These are phyloP conservation scores for Parachaetomium inaequale DNA, from an alignment of 495 filamentous ascomycete genomes.

Conservation along the genomic window DNA sequence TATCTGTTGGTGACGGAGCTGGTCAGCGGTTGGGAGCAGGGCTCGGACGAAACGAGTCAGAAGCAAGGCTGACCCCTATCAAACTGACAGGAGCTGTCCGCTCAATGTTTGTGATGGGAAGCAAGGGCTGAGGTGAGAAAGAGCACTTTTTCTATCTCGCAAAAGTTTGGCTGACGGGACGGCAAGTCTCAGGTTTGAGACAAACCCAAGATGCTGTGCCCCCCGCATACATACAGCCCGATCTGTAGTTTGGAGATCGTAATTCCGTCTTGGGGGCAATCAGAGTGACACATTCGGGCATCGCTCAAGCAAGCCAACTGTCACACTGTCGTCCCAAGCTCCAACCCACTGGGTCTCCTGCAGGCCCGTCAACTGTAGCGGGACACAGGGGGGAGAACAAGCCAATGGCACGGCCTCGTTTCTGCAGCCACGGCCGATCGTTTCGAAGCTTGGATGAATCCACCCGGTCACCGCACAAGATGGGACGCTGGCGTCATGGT, in stretches of 20 bases:
- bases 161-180: not conserved
- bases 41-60: conserved; percentile 1
- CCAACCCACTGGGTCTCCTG: conserved; percentile 6
- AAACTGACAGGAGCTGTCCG: not conserved
- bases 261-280: conserved; percentile 6
- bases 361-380: not conserved
- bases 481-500: not conserved
- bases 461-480: not conserved
- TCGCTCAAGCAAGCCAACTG: not conserved
- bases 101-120: not conserved
- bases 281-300: conserved; percentile 1
- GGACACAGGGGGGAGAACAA: not conserved
- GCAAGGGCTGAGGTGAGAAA: conserved; percentile 7
- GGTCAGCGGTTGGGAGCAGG: not conserved
- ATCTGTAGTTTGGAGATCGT: conserved; percentile 4
- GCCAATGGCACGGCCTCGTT: not conserved
- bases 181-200: not conserved
- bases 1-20: not conserved
- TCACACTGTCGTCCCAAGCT: not conserved
- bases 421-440: conserved; percentile 8
- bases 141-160: not conserved
- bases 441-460: not conserved
- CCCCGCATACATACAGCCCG: not conserved
- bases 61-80: conserved; percentile 10
- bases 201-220: not conserved